Conservation (phyloP, 148 eudicot species). For the Vaccinium macrocarpon region DNA sequence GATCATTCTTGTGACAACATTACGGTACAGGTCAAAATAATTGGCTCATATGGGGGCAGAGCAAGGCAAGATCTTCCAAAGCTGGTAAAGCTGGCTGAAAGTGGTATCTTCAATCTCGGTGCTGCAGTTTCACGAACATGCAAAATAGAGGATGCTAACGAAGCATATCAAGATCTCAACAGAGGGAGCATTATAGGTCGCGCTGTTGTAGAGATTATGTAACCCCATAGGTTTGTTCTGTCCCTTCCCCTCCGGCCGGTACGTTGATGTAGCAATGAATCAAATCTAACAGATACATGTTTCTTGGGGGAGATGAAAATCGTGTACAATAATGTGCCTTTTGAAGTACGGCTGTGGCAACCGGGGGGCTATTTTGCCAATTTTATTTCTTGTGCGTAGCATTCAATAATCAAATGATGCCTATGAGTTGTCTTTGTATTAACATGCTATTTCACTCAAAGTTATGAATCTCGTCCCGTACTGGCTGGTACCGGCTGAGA, state of each 20-base stretch:
- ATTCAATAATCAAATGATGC: neutral
- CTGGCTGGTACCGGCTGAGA: too few relatives aligned
- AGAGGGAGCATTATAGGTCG: slow-evolving; percentile 78
- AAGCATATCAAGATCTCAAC: slow-evolving; percentile 79
- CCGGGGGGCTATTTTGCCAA: neutral
- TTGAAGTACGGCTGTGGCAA: neutral
- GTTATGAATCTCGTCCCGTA: too few relatives aligned
- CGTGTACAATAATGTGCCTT: neutral
- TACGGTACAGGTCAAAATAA: slow-evolving; percentile 68
- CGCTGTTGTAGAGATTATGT: slow-evolving; percentile 83
- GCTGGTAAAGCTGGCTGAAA: slow-evolving; percentile 79
- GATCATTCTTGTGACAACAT: neutral
- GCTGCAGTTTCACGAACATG: slow-evolving; percentile 85
- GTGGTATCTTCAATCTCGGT: slow-evolving; percentile 71
- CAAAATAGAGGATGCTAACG: slow-evolving; percentile 66
- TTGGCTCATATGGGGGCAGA: slow-evolving; percentile 95
- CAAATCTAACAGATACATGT: neutral
- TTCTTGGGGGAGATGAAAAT: neutral
- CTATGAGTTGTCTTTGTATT: neutral
- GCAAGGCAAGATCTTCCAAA: slow-evolving; percentile 98
- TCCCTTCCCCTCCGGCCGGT: neutral
- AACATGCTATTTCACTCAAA: neutral
- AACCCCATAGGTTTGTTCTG: neutral
- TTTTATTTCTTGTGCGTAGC: neutral
- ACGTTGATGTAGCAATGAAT: neutral